Evolutionary conservation across 805 yeast species (phyloP).

Genomic region (Kluyveromyces dobzhanskii): DNA sequence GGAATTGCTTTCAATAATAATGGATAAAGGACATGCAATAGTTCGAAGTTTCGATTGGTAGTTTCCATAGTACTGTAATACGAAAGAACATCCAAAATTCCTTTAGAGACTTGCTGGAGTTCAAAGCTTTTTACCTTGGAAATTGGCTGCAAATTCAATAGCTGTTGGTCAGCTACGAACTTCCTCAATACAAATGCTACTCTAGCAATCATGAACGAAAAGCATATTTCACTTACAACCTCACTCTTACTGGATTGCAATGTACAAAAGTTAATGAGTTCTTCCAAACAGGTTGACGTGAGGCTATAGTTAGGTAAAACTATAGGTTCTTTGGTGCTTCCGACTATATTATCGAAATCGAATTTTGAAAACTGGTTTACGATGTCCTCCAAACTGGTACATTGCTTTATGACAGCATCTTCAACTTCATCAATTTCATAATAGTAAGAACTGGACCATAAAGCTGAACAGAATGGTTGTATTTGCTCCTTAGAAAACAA

Average conservation of each 20-base stretch:
- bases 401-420: slow-evolving; percentile 24
- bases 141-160: slow-evolving; percentile 56
- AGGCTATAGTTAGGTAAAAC: slow-evolving; percentile 38
- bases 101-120: slow-evolving; percentile 38
- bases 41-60: slow-evolving; percentile 5
- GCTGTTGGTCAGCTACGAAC: slow-evolving; percentile 51
- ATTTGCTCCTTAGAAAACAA: slow-evolving; percentile 29
- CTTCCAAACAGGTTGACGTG: slow-evolving; percentile 48
- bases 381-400: slow-evolving; percentile 29
- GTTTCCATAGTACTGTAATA: slow-evolving; percentile 1
- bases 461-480: slow-evolving; percentile 35
- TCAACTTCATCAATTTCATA: slow-evolving; percentile 54
- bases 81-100: slow-evolving; percentile 30
- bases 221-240: slow-evolving; percentile 22
- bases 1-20: slow-evolving; percentile 27
- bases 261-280: slow-evolving; percentile 38
- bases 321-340: slow-evolving; percentile 48
- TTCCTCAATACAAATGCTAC: slow-evolving; percentile 53
- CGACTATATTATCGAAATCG: slow-evolving; percentile 45
- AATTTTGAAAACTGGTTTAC: slow-evolving; percentile 33
- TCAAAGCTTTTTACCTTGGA: slow-evolving; percentile 61
- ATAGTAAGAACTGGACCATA: slow-evolving; percentile 54
- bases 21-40: slow-evolving; percentile 21
- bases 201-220: slow-evolving; percentile 48
- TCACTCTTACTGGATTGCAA: slow-evolving; percentile 13